Conservation (phyloP, 2,329 filamentous ascomycete species). For the Aspergillus sp. region DNA sequence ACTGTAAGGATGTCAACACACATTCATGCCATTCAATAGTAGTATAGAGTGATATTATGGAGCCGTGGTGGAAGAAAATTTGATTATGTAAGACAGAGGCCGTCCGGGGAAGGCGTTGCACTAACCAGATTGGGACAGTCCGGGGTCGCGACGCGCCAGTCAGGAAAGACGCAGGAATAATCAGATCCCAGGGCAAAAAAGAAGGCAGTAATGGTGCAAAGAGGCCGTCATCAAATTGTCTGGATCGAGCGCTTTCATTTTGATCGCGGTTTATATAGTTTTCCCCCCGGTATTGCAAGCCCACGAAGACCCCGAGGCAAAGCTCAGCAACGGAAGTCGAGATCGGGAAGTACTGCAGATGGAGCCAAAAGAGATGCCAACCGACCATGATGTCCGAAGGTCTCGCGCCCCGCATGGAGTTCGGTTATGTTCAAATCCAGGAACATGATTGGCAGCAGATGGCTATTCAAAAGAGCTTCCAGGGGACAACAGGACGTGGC, state of each 20-base stretch:
- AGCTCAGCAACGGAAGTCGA: slow-evolving; percentile 10
- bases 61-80: background rate
- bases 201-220: too few relatives aligned
- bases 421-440: slow-evolving; percentile 5
- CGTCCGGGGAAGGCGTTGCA: background rate
- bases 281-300: background rate
- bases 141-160: too few relatives aligned
- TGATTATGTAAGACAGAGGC: background rate
- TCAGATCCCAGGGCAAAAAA: too few relatives aligned
- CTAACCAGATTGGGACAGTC: slow-evolving; percentile 1
- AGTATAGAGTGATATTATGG: too few relatives aligned
- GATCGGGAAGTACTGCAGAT: slow-evolving; percentile 16
- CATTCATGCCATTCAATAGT: too few relatives aligned
- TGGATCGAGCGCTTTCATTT: too few relatives aligned
- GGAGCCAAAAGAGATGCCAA: slow-evolving; percentile 2
- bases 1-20: too few relatives aligned
- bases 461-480: background rate
- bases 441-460: background rate
- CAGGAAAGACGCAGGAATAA: too few relatives aligned
- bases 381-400: slow-evolving; percentile 11
- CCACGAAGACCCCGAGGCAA: slow-evolving; percentile 17
- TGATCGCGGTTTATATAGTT: background rate
- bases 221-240: too few relatives aligned
- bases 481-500: background rate
- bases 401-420: slow-evolving; percentile 1